A percentile compares a stretch with the other conserved stretches of the same genome.
Conservation (phyloP, 163 green algal genomes). For the Chloroidium sp. region DNA sequence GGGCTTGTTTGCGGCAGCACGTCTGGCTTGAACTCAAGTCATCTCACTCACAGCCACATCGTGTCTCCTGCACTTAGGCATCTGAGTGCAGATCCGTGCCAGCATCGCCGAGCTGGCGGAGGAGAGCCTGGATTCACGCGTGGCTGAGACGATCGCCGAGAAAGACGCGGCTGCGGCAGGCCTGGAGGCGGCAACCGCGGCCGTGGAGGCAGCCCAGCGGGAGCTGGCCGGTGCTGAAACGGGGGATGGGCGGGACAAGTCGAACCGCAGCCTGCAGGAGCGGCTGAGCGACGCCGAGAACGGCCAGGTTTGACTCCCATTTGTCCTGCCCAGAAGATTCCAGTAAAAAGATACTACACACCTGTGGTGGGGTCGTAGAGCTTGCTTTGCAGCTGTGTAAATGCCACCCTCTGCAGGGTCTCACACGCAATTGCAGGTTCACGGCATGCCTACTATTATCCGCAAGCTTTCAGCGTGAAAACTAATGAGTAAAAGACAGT, state of each 20-base stretch:
- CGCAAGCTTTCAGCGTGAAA: too few species aligned
- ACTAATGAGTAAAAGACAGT: too few species aligned
- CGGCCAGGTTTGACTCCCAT: constrained; percentile 28
- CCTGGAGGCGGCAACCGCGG: constrained; percentile 32
- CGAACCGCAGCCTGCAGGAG: constrained; percentile 70
- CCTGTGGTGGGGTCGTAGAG: too few species aligned
- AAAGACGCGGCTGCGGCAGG: constrained; percentile 31
- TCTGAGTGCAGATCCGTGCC: constrained; percentile 24
- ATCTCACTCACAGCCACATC: too few species aligned
- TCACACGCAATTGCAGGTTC: too few species aligned
- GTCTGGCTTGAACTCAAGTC: too few species aligned
- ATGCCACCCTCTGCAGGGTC: too few species aligned
- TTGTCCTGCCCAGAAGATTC: too few species aligned
- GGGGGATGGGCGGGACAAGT: constrained; percentile 78
- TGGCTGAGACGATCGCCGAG: constrained; percentile 3
- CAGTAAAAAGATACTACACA: too few species aligned
- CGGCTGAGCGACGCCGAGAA: constrained; percentile 68
- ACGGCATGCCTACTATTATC: too few species aligned
- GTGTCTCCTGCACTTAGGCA: not conserved
- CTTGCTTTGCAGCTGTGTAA: not conserved
- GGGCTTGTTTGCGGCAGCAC: too few species aligned
- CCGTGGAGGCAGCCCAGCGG: constrained; percentile 53
- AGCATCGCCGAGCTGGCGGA: constrained; percentile 40
- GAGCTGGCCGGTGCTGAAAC: constrained; percentile 73
- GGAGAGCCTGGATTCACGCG: constrained; percentile 25